Base-by-base conservation (phyloP, 2,329 filamentous ascomycete species). In the Fusarium sp. region DNA sequence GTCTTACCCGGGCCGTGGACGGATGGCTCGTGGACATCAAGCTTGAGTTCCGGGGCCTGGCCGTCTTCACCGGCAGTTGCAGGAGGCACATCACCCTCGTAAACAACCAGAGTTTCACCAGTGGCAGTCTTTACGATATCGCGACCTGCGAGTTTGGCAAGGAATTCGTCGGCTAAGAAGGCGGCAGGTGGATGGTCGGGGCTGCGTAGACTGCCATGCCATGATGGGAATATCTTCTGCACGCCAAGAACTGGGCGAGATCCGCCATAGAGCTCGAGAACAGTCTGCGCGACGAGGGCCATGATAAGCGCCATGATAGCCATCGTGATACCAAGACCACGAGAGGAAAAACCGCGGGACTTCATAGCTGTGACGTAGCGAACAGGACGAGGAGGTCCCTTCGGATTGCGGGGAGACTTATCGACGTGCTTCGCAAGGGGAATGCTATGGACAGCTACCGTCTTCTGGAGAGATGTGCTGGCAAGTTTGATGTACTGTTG, bases 401-500 rank as follows among this genome's bases (percentile, higher is more conserved):
- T 83, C 58, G 80, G 80, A 64, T 79, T 80, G 47, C 81, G 69
- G 13, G 81, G 77, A 20, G 81, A 73, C 64, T 81, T 81, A 74
- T 85, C 82, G 56, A 83, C 68, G 45, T 83, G 77, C 69, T 83
- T 85, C 73, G 84, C 85, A 54, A 98, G 87, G 1, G 94, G 91
- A 71, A 98, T 91, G 44, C 90, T 92, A 82, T 97, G 94, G 32
- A 97, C 91, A 36, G 93, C 90, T 45, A 95, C 90, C 1, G 91
- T 93, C 80, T 95, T 95, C 69, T 91, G 92, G 76, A 97, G 91
- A 55, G 93, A 94, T 45, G 94, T 92, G 53, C 93, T 95, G 36
- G 94, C 95, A 8, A 98, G 89, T 77, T 93, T 94, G 75, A 97
- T 84, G 78, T 68, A 79, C 56, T 82, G 82, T 55, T 78, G 74